Percentiles rank a stretch among this genome's conserved stretches.
Evolutionary conservation across 495 filamentous ascomycete species (phyloP).

Genomic region (Aspergillus taichungensis): DNA sequence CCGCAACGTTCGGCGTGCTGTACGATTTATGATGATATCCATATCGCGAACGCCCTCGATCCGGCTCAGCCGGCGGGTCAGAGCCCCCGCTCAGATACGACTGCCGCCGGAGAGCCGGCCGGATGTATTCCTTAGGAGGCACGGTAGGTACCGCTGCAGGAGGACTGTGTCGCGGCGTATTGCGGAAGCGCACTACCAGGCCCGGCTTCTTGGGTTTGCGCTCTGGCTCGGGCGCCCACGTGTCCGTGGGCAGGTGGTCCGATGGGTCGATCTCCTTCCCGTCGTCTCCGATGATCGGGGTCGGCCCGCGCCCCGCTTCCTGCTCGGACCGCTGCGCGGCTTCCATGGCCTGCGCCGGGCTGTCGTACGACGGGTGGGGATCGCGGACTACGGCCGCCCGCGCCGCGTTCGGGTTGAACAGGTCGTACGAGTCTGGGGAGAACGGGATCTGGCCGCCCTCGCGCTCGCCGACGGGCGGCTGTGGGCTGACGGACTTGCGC

Average conservation of each 20-base stretch:
- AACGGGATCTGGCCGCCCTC: conserved; percentile 64
- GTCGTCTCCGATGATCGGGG: conserved; percentile 67
- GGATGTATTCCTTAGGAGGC: conserved; percentile 1
- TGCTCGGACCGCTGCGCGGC: conserved; percentile 26
- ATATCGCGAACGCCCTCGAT: conserved; percentile 16
- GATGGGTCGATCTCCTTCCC: conserved; percentile 86
- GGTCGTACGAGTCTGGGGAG: conserved; percentile 69
- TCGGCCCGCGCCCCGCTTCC: conserved; percentile 27
- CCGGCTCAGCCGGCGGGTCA: conserved; percentile 2
- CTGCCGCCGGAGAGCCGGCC: neutral
- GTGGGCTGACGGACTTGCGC: conserved; percentile 72
- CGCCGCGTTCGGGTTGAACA: conserved; percentile 35
- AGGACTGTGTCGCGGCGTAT: conserved; percentile 22
- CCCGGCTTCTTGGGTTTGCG: conserved; percentile 55
- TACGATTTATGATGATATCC: conserved; percentile 15
- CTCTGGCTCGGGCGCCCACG: conserved; percentile 92
- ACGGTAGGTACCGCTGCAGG: neutral
- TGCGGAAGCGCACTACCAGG: conserved; percentile 44
- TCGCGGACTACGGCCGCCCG: conserved; percentile 22
- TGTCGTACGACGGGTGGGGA: conserved; percentile 32
- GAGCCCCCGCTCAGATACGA: neutral
- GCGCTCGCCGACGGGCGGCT: conserved; percentile 41
- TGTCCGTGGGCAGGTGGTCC: conserved; percentile 83
- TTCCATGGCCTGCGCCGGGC: conserved; percentile 33
- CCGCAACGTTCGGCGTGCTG: conserved; percentile 8